Evolutionary conservation across 2,329 filamentous ascomycete genomes (phyloP).

Genomic region (Madurella mycetomatis): DNA sequence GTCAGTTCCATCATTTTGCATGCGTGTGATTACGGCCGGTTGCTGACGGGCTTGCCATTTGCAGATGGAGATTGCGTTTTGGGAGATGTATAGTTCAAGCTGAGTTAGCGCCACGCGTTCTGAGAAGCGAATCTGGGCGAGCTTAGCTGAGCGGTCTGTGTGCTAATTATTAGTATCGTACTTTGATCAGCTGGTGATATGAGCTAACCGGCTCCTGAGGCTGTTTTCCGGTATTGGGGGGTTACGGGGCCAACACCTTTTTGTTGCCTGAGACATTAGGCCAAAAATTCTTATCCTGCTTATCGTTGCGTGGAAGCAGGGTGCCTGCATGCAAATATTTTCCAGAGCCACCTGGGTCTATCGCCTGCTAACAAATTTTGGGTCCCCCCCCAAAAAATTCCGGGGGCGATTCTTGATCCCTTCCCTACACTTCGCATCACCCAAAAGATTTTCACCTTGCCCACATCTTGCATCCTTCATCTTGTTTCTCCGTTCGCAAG

Average conservation of each 20-base stretch:
- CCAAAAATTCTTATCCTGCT: conserved; percentile 15
- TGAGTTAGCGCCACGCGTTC: conserved; percentile 2
- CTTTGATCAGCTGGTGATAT: not conserved
- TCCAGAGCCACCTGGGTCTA: conserved; percentile 13
- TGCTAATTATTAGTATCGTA: not conserved
- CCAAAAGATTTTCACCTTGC: conserved; percentile 18
- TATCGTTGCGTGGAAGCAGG: conserved; percentile 11
- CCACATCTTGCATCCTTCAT: conserved; percentile 20
- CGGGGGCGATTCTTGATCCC: conserved; percentile 19
- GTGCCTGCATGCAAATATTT: conserved; percentile 22
- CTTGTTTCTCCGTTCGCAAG: conserved; percentile 12
- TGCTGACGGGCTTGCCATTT: conserved; percentile 15
- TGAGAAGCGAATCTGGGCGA: not conserved
- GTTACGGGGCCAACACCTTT: too few species aligned
- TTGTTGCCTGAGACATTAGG: conserved; percentile 1
- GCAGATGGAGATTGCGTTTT: conserved; percentile 70
- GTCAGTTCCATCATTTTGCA: conserved; percentile 40
- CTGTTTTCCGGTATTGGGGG: not conserved
- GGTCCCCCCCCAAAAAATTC: conserved; percentile 19
- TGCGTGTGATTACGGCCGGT: not conserved
- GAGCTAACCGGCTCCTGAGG: not conserved
- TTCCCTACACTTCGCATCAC: conserved; percentile 5
- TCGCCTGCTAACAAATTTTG: conserved; percentile 15
- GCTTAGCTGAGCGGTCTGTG: not conserved
- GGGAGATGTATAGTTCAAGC: conserved; percentile 54